Conservation (phyloP, 1,139 yeast genomes). For the Candida smagusa region DNA sequence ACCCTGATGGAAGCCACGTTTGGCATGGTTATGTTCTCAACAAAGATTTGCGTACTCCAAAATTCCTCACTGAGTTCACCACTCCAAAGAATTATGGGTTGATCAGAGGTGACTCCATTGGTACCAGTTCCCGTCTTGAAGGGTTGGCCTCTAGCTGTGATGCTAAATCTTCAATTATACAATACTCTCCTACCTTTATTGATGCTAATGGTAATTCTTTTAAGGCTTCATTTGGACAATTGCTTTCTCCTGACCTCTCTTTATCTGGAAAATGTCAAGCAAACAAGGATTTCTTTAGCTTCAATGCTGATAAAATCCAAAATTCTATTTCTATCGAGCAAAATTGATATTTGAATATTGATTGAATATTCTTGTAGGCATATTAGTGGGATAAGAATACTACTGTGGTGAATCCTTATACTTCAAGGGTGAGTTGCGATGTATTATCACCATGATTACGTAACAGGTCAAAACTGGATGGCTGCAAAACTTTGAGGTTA, state of each 20-base stretch:
- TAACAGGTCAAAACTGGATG: too few species aligned
- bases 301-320: not conserved
- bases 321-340: too few species aligned
- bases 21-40: not conserved
- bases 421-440: too few species aligned
- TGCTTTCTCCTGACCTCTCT: not conserved
- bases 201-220: not conserved
- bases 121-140: not conserved
- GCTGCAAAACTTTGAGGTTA: too few species aligned
- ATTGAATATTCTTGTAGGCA: too few species aligned
- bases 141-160: not conserved
- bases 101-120: not conserved
- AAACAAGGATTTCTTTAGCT: not conserved
- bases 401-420: too few species aligned
- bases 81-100: not conserved
- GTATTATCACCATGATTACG: too few species aligned
- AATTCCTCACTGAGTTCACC: not conserved
- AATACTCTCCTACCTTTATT: not conserved
- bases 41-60: not conserved
- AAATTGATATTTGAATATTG: too few species aligned
- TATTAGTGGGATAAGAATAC: too few species aligned
- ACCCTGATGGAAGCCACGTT: not conserved
- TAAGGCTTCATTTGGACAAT: not conserved
- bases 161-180: not conserved
- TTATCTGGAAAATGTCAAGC: not conserved